Evolutionary conservation across 78 protist genomes (phyloP), one percentile per base, ranked within the genome.

Genomic region (Guillardia theta): DNA sequence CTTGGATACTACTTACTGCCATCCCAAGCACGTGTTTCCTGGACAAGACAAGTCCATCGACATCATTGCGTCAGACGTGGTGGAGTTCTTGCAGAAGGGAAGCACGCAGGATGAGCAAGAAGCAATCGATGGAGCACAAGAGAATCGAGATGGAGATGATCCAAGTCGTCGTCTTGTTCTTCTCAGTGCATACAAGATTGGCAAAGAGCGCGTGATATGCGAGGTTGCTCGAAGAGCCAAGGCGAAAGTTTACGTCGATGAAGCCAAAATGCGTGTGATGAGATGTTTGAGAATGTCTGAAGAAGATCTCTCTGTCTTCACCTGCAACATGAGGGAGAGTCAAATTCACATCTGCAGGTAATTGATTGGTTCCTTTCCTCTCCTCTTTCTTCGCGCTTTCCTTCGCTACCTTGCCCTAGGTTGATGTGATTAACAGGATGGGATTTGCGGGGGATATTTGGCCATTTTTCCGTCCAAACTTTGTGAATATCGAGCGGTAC

Each of bases 391-490:
- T n/a, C n/a, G n/a, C n/a, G n/a, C n/a, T n/a, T n/a, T n/a, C n/a
- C n/a, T n/a, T n/a, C n/a, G n/a, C n/a, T n/a, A n/a, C n/a, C n/a
- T n/a, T n/a, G n/a, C n/a, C n/a, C n/a, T n/a, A n/a, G n/a, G n/a
- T n/a, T n/a, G n/a, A n/a, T n/a, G n/a, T n/a, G n/a, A n/a, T n/a
- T n/a, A n/a, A n/a, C n/a, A n/a, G n/a, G 37, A 78, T 78, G 90
- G 90, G 90, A 1, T 78, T 78, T 50, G 48, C 90, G 15, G 90
- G 90, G 53, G 90, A 78, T 46, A 24, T 78, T 4, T 78, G 90
- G 90, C 90, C 90, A 4, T 78, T 43, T 30, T 78, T 78, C 90
- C 90, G 90, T 18, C 90, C 90, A 45, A 78, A 78, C 90, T 78
- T 78, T 30, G 18, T 50, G 43, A 78, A 78, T 19, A 18, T 78